Percentiles rank a stretch among this genome's conserved stretches.
Evolutionary conservation across 2,329 filamentous ascomycete species (phyloP).

Genomic region (Botrytis tulipae): DNA sequence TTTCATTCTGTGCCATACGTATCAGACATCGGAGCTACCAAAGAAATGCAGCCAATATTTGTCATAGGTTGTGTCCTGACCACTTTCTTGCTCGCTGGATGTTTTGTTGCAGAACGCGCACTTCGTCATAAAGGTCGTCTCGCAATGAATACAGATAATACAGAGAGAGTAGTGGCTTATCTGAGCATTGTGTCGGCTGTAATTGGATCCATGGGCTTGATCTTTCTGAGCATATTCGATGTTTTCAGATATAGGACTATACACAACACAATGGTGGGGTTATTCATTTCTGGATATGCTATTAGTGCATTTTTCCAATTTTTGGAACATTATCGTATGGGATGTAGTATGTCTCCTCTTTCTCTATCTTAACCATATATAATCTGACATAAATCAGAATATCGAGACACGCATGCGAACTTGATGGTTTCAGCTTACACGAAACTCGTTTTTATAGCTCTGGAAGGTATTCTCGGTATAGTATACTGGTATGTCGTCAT

Average conservation of each 20-base stretch:
- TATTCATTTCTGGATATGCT: slow-evolving; percentile 86
- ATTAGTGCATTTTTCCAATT: slow-evolving; percentile 83
- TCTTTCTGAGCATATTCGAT: slow-evolving; percentile 83
- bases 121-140: slow-evolving; percentile 79
- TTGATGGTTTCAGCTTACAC: slow-evolving; percentile 65
- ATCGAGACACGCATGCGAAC: slow-evolving; percentile 15
- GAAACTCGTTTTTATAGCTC: slow-evolving; percentile 69
- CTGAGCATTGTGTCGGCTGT: slow-evolving; percentile 68
- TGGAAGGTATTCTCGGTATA: slow-evolving; percentile 82
- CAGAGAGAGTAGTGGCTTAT: slow-evolving; percentile 61
- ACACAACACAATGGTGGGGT: slow-evolving; percentile 73
- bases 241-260: slow-evolving; percentile 63
- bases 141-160: slow-evolving; percentile 63
- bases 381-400: slow-evolving; percentile 7
- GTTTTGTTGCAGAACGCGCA: slow-evolving; percentile 80
- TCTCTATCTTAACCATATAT: neutral
- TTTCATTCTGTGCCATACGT: slow-evolving; percentile 68
- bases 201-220: slow-evolving; percentile 74
- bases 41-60: slow-evolving; percentile 71
- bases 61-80: slow-evolving; percentile 69
- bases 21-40: slow-evolving; percentile 59
- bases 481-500: slow-evolving; percentile 77
- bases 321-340: slow-evolving; percentile 81
- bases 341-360: slow-evolving; percentile 54
- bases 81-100: slow-evolving; percentile 75